Conservation (phyloP, 1,284 basidiomycete genomes). For the Inonotus obliquus region DNA sequence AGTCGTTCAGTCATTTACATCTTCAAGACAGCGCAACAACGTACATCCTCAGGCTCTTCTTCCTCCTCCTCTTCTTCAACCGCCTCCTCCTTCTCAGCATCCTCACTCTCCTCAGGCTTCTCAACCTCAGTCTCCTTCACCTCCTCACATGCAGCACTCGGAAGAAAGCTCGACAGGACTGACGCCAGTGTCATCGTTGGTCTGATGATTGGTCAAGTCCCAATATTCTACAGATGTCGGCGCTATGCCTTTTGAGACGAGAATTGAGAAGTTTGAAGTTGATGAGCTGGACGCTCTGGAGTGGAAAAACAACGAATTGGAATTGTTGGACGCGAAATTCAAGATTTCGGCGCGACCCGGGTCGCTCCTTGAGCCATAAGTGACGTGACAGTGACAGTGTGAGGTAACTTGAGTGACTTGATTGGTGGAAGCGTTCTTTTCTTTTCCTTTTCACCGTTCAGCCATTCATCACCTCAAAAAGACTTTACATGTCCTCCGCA, state of each 20-base stretch:
- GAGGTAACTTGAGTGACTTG: background rate
- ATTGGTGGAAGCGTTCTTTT: background rate
- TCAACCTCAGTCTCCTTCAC: slow-evolving; percentile 34
- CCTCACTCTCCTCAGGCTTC: slow-evolving; percentile 25
- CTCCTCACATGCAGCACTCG: slow-evolving; percentile 53
- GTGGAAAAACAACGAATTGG: background rate
- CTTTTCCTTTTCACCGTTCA: background rate
- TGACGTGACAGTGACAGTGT: background rate
- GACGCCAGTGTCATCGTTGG: slow-evolving; percentile 41
- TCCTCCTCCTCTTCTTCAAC: slow-evolving; percentile 41
- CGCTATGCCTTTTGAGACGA: too few species aligned
- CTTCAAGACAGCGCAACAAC: slow-evolving; percentile 28
- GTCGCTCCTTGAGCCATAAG: background rate
- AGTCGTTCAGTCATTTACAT: background rate
- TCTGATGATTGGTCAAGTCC: too few species aligned
- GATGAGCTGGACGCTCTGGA: slow-evolving; percentile 1
- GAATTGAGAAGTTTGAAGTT: background rate
- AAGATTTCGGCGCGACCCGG: slow-evolving; percentile 7
- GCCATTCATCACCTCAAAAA: too few species aligned
- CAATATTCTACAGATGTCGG: too few species aligned
- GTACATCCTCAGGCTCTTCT: slow-evolving; percentile 80
- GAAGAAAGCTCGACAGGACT: slow-evolving; percentile 61
- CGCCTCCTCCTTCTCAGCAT: slow-evolving; percentile 30
- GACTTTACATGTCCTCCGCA: too few species aligned
- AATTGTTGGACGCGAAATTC: background rate